Evolutionary conservation across 2,329 filamentous ascomycete genomes (phyloP).

Genomic region (Tolypocladium pustulatum): DNA sequence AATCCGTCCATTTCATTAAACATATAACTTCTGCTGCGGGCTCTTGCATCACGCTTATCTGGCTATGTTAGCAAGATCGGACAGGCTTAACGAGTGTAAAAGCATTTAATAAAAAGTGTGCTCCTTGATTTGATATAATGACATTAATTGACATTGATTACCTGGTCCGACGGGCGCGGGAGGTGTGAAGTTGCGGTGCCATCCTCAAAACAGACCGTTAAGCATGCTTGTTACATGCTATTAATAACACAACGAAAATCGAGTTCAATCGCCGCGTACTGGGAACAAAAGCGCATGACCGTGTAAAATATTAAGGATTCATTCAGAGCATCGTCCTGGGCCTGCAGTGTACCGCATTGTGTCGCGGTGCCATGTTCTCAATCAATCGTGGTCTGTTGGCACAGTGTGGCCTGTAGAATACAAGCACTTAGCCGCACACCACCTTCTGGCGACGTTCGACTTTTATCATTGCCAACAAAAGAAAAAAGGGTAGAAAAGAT

Average conservation of each 20-base stretch:
- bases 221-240: background rate
- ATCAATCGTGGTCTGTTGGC: background rate
- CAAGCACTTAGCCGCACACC: no score
- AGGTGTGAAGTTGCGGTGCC: background rate
- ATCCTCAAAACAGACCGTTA: no score
- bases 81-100: background rate
- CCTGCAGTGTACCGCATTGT: background rate
- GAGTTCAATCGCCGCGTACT: background rate
- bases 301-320: background rate
- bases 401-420: background rate
- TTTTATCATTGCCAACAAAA: background rate
- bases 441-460: background rate
- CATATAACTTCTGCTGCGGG: no score
- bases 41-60: no score
- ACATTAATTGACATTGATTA: background rate
- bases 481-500: background rate
- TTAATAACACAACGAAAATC: background rate
- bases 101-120: background rate
- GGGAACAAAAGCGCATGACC: background rate
- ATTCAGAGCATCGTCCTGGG: background rate
- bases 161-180: background rate
- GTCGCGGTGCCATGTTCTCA: background rate
- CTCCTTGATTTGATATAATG: no score
- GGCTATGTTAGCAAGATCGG: background rate
- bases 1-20: background rate